Percentiles rank a stretch among this genome's conserved stretches.
Conservation (phyloP, 1,139 yeast species). For the Magnusiomyces sp. region DNA sequence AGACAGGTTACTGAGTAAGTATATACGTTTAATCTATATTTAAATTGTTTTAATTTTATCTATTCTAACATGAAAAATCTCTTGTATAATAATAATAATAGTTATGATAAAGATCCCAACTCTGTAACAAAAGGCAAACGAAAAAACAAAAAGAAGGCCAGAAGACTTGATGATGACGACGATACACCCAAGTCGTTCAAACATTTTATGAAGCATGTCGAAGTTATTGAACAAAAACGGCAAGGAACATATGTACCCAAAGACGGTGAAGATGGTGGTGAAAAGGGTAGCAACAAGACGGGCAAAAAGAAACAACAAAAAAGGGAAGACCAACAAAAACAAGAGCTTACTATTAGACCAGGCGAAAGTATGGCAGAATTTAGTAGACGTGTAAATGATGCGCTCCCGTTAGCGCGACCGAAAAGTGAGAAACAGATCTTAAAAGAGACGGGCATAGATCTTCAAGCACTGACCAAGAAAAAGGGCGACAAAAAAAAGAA, state of each 20-base stretch:
- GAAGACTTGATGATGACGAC: slow-evolving; percentile 21
- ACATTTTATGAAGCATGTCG: slow-evolving; percentile 25
- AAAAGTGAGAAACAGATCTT: slow-evolving; percentile 9
- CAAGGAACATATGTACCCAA: background rate
- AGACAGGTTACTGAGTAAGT: too few species aligned
- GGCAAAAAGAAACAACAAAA: slow-evolving; percentile 6
- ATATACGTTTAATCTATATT: too few species aligned
- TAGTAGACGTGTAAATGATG: slow-evolving; percentile 33
- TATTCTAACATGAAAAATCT: too few species aligned
- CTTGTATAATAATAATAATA: too few species aligned
- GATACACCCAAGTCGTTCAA: slow-evolving; percentile 29
- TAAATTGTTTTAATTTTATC: too few species aligned
- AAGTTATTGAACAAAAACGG: slow-evolving; percentile 14
- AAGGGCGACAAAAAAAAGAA: slow-evolving; percentile 9
- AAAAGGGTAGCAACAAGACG: background rate
- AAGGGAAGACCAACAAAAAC: background rate
- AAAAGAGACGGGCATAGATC: background rate
- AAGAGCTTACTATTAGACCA: slow-evolving; percentile 21
- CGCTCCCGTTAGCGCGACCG: slow-evolving; percentile 31
- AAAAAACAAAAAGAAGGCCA: slow-evolving; percentile 8
- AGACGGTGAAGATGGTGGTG: slow-evolving; percentile 7
- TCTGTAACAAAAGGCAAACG: background rate
- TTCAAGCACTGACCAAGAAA: background rate
- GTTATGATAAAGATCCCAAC: too few species aligned
- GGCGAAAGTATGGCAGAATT: slow-evolving; percentile 34